Evolutionary conservation across 2,329 filamentous ascomycete species (phyloP).

Genomic region (Xylariaceae sp.): DNA sequence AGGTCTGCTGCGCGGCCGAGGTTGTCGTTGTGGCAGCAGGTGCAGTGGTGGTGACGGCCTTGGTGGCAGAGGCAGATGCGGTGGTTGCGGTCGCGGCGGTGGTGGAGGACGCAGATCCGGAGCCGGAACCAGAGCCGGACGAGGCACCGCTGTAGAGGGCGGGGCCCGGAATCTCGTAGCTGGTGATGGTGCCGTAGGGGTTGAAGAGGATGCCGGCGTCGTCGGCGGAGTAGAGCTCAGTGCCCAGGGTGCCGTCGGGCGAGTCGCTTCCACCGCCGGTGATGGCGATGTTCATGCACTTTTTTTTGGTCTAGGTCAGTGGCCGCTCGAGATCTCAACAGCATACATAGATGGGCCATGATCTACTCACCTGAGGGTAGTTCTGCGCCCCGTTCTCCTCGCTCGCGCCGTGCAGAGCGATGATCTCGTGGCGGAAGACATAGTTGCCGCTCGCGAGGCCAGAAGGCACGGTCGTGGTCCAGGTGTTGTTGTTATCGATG

Average conservation of each 20-base stretch:
- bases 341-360: no score
- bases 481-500: constrained; percentile 43
- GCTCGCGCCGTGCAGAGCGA: constrained; percentile 40
- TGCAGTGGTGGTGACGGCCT: constrained; percentile 2
- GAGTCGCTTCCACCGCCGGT: constrained; percentile 40
- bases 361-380: no score
- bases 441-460: constrained; percentile 41
- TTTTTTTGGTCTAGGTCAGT: no score
- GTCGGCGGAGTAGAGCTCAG: constrained; percentile 46
- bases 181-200: constrained; percentile 38
- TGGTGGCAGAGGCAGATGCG: background rate
- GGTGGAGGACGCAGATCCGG: constrained; percentile 2
- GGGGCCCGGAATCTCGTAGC: constrained; percentile 20
- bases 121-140: constrained; percentile 2
- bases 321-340: no score
- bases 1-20: background rate
- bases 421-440: constrained; percentile 45
- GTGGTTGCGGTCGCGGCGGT: background rate
- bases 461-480: constrained; percentile 38
- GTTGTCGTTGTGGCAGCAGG: constrained; percentile 3
- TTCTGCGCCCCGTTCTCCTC: constrained; percentile 40
- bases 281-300: constrained; percentile 53
- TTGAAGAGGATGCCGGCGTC: constrained; percentile 52
- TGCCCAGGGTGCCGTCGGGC: constrained; percentile 43
- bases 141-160: constrained; percentile 5